phyloP scores from a whole-genome alignment of 176 grass and related monocot genomes.

The Areca catechu region DNA sequence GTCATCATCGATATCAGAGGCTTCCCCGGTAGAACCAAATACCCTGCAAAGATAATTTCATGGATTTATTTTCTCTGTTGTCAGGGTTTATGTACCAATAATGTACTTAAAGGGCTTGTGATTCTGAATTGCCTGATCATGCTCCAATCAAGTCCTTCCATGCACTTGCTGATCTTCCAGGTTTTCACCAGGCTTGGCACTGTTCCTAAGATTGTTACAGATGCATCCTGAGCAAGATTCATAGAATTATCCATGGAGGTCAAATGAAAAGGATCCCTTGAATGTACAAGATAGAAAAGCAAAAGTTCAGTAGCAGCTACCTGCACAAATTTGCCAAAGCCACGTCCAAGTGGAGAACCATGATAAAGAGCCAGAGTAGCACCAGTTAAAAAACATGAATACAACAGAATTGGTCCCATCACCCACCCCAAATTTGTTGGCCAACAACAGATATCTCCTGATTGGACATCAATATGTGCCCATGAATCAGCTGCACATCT shows the following conservation, averaged over 20 bases:
- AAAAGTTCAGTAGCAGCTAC: conserved; percentile 14
- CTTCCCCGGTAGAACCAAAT: conserved; percentile 74
- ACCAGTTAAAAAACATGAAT: conserved; percentile 62
- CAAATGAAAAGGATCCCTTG: neutral
- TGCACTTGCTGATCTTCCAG: conserved; percentile 71
- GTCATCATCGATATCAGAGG: conserved; percentile 86
- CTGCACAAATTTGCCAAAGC: conserved; percentile 93
- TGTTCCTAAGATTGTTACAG: conserved; percentile 62
- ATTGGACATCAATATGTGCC: conserved; percentile 63
- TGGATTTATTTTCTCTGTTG: conserved; percentile 7
- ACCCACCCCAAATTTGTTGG: conserved; percentile 96
- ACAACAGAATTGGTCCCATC: conserved; percentile 75
- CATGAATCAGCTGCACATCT: conserved; percentile 65
- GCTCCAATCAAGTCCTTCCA: conserved; percentile 74
- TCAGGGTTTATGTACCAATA: conserved; percentile 2
- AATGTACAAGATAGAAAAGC: neutral
- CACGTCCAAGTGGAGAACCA: conserved; percentile 80
- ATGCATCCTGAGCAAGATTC: conserved; percentile 63
- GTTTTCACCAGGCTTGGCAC: conserved; percentile 87
- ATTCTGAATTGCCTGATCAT: conserved; percentile 48
- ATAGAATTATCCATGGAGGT: neutral
- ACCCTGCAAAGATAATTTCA: conserved; percentile 32
- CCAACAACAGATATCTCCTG: conserved; percentile 70
- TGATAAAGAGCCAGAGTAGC: conserved; percentile 75
- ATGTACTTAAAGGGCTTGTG: no score